Evolutionary conservation across 345 rosid genomes (phyloP).

Genomic region (Eucalyptus sp.): DNA sequence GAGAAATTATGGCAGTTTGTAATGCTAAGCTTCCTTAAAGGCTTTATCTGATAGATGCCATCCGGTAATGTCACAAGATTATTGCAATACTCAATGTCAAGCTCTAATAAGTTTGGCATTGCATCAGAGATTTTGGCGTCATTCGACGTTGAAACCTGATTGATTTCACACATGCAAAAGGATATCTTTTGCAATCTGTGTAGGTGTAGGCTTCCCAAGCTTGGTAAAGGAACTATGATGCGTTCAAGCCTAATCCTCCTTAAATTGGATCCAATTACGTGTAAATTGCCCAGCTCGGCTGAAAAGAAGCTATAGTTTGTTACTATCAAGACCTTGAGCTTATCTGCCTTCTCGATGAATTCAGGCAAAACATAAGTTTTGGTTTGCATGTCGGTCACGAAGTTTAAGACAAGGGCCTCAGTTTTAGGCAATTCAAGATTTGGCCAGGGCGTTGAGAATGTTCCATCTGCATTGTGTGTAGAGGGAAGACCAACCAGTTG

Average conservation of each 20-base stretch:
- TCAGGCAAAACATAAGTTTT: slow-evolving; percentile 25
- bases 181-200: slow-evolving; percentile 26
- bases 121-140: neutral
- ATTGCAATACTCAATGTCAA: slow-evolving; percentile 35
- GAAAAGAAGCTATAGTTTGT: slow-evolving; percentile 15
- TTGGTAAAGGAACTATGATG: slow-evolving; percentile 4
- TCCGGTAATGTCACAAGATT: slow-evolving; percentile 27
- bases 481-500: neutral
- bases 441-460: slow-evolving; percentile 29
- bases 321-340: slow-evolving; percentile 32
- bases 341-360: slow-evolving; percentile 28
- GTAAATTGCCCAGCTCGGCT: slow-evolving; percentile 18
- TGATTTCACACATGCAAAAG: slow-evolving; percentile 28
- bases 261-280: slow-evolving; percentile 21
- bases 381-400: neutral
- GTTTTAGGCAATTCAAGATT: slow-evolving; percentile 23
- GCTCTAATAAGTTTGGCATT: slow-evolving; percentile 32
- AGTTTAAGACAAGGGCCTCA: slow-evolving; percentile 33
- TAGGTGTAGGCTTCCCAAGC: neutral
- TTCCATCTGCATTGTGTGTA: slow-evolving; percentile 20
- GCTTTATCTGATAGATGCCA: slow-evolving; percentile 6
- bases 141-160: slow-evolving; percentile 4
- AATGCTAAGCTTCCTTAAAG: slow-evolving; percentile 40
- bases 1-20: slow-evolving; percentile 40
- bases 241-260: slow-evolving; percentile 50